These are phyloP conservation scores for Lasiodiplodia gonubiensis DNA, from an alignment of 2,329 filamentous ascomycete genomes.

Conservation along the genomic window DNA sequence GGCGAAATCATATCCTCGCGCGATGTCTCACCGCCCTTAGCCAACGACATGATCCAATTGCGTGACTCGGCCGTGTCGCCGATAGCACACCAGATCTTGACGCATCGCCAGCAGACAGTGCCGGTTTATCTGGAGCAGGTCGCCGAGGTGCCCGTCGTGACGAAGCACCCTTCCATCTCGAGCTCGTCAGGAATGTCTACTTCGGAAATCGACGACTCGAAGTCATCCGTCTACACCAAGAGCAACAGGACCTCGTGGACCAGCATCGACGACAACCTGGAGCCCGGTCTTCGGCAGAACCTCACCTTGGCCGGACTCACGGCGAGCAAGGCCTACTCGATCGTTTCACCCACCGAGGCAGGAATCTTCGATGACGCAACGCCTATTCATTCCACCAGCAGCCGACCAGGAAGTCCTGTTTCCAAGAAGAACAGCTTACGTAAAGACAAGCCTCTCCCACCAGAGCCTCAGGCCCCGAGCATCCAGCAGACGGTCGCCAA, in stretches of 20 bases:
- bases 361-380: slow-evolving; percentile 37
- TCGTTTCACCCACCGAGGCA: slow-evolving; percentile 35
- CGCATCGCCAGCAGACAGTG: slow-evolving; percentile 17
- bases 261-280: slow-evolving; percentile 44
- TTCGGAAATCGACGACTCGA: slow-evolving; percentile 40
- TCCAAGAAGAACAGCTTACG: neutral
- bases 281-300: slow-evolving; percentile 34
- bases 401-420: slow-evolving; percentile 17
- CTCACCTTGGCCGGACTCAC: slow-evolving; percentile 31
- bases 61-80: slow-evolving; percentile 36
- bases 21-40: slow-evolving; percentile 43
- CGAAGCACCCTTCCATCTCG: slow-evolving; percentile 35
- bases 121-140: slow-evolving; percentile 23
- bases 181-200: slow-evolving; percentile 45
- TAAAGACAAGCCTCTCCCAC: slow-evolving; percentile 17
- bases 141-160: neutral
- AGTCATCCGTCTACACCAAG: slow-evolving; percentile 47
- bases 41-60: slow-evolving; percentile 19
- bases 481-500: slow-evolving; percentile 6
- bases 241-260: slow-evolving; percentile 44
- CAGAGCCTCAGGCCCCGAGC: slow-evolving; percentile 4
- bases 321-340: slow-evolving; percentile 33
- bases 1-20: slow-evolving; percentile 27
- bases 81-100: slow-evolving; percentile 16
- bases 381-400: slow-evolving; percentile 26